Conservation (phyloP, 2,329 filamentous ascomycete genomes). For the Colletotrichum musae region DNA sequence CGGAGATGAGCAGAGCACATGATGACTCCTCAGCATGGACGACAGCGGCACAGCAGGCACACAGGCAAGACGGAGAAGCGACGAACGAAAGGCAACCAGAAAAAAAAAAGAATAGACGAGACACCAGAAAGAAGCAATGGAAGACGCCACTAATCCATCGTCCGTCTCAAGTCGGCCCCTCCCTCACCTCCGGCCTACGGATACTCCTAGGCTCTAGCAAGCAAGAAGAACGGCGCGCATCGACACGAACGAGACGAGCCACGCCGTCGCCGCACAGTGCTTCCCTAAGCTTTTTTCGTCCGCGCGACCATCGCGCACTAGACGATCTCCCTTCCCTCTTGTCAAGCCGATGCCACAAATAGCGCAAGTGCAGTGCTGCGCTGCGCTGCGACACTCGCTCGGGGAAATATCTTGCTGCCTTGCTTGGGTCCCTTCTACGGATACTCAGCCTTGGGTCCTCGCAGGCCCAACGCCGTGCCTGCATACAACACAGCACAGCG, state of each 20-base stretch:
- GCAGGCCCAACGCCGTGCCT: neutral
- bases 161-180: conserved; percentile 24
- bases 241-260: conserved; percentile 23
- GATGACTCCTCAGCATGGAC: neutral
- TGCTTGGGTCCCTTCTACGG: neutral
- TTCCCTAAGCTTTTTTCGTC: conserved; percentile 7
- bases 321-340: conserved; percentile 15
- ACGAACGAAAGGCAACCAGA: neutral
- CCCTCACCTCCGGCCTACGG: neutral
- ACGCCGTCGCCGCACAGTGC: conserved; percentile 33
- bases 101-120: conserved; percentile 8
- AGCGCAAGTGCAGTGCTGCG: neutral
- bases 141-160: conserved; percentile 26
- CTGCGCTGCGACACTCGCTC: neutral
- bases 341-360: neutral
- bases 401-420: conserved; percentile 13
- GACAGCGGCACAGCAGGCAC: neutral
- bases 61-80: neutral
- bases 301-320: neutral
- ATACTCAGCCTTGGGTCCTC: neutral
- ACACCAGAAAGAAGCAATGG: conserved; percentile 34
- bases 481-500: too few relatives aligned
- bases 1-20: neutral
- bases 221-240: conserved; percentile 22
- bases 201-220: neutral